phyloP scores from a whole-genome alignment of 2,329 filamentous ascomycete genomes.

The Trichoderma gracile region DNA sequence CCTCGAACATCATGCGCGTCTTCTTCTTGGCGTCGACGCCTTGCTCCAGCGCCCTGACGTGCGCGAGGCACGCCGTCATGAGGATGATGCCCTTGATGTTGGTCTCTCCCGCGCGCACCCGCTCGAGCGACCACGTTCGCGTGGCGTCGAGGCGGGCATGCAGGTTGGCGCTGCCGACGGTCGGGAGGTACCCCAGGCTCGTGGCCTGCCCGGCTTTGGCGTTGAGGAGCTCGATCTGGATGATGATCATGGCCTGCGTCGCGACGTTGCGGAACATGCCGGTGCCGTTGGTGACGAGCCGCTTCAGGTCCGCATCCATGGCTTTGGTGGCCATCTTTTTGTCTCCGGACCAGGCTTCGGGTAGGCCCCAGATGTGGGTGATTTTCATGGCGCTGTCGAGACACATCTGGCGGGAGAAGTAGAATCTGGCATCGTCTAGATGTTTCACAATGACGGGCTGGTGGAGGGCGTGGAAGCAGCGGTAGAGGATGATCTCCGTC shows the following conservation, averaged over 20 bases:
- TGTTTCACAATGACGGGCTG: conserved; percentile 50
- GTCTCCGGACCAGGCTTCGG: conserved; percentile 30
- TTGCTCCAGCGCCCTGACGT: conserved; percentile 40
- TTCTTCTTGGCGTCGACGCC: conserved; percentile 36
- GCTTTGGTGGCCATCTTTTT: conserved; percentile 26
- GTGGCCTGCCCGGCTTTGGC: conserved; percentile 46
- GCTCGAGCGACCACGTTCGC: conserved; percentile 37
- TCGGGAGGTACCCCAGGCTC: conserved; percentile 35
- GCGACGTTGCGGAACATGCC: conserved; percentile 48
- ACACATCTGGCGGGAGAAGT: conserved; percentile 55
- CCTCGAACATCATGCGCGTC: conserved; percentile 37
- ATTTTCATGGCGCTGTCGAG: conserved; percentile 46
- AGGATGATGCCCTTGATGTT: conserved; percentile 47
- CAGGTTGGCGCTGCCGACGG: conserved; percentile 39
- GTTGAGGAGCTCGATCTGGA: conserved; percentile 50
- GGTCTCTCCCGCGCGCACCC: conserved; percentile 46
- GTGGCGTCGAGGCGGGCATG: conserved; percentile 35
- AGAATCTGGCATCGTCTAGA: conserved; percentile 49
- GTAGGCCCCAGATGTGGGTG: conserved; percentile 37
- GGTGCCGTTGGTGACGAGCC: conserved; percentile 44
- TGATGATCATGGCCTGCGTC: conserved; percentile 43
- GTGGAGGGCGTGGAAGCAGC: conserved; percentile 56
- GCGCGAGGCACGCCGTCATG: conserved; percentile 35
- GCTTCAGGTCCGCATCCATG: conserved; percentile 31
- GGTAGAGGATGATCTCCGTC: conserved; percentile 47